Base-by-base conservation (phyloP, 164 flowering plant species). In the Vitis labrusca region DNA sequence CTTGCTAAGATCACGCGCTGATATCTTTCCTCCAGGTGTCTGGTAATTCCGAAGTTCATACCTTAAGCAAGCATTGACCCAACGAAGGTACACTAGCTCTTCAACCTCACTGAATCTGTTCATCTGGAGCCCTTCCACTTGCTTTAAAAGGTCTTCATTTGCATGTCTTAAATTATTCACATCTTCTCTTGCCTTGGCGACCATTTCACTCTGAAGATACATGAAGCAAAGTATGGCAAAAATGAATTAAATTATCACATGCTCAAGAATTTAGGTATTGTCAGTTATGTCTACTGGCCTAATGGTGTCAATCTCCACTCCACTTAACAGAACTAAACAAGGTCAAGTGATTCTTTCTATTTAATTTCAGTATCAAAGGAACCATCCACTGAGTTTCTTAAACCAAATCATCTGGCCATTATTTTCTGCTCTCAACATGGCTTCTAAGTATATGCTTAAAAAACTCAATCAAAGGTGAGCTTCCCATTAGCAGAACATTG, bases 1-100 rank as follows among this genome's bases (percentile, higher is more conserved):
- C 77, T 88, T 93, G 84, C 71, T 93, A 30, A 96, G 92, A 74
- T 96, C 98, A 74, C 95, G 96, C 50, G 99, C 99, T 16, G 97
- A 86, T 27, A 73, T 59, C 78, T 90, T 90, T 49, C 99, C 98
- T 19, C 78, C 67, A 2, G 93, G 97, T 27, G 94, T 82, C 77
- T 92, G 92, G 74, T 91, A 86, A 85, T 92, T 91, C 52, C 93
- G 78, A 12, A 96, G 93, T 75, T 96, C 98, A 71, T 72, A 92
- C 65, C 98, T 83, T 77, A 96, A 78, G 80, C 99, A 96, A 13
- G 98, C 98, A 81, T 96, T 96, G 65, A 96, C 94, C 99, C 97
- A 96, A 30, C 97, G 97, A 69, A 96, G 94, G 72, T 92, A 96
- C 13, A 93, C 98, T 32, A 93, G 82, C 85, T 96, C 99, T 75